Percentiles rank a stretch among this genome's conserved stretches.
Conservation (phyloP, 805 yeast species). For the Cyberlindnera nakhonratchasimensis region DNA sequence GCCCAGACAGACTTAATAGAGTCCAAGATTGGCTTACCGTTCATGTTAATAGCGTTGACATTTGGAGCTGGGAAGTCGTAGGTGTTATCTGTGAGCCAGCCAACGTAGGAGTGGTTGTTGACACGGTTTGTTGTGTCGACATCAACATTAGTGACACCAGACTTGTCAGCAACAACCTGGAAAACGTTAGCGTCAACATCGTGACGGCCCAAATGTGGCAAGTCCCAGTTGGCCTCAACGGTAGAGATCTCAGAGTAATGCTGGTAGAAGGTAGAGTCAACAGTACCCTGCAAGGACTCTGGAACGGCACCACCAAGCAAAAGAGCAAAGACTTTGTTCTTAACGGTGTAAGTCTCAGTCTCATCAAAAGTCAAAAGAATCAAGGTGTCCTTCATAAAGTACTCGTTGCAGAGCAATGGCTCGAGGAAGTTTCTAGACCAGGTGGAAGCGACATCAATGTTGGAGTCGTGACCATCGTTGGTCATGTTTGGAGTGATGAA, state of each 20-base stretch:
- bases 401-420: conserved; percentile 41
- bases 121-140: conserved; percentile 34
- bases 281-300: conserved; percentile 35
- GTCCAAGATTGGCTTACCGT: conserved; percentile 34
- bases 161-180: conserved; percentile 36
- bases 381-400: conserved; percentile 44
- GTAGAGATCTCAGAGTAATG: conserved; percentile 51
- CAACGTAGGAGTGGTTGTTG: conserved; percentile 33
- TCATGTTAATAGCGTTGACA: conserved; percentile 32
- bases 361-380: conserved; percentile 50
- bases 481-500: conserved; percentile 54
- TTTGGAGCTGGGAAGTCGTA: conserved; percentile 36
- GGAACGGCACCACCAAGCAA: conserved; percentile 48
- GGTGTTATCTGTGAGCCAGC: conserved; percentile 31
- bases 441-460: conserved; percentile 42
- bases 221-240: conserved; percentile 48
- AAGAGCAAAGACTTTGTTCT: conserved; percentile 44
- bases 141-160: conserved; percentile 29
- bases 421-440: conserved; percentile 45
- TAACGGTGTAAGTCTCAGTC: conserved; percentile 39
- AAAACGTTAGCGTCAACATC: conserved; percentile 51
- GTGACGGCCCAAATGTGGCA: conserved; percentile 47
- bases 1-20: conserved; percentile 35
- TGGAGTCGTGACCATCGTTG: conserved; percentile 50
- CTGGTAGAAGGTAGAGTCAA: conserved; percentile 46